Evolutionary conservation across 805 yeast genomes (phyloP).

Genomic region (Geotrichum ghanense): DNA sequence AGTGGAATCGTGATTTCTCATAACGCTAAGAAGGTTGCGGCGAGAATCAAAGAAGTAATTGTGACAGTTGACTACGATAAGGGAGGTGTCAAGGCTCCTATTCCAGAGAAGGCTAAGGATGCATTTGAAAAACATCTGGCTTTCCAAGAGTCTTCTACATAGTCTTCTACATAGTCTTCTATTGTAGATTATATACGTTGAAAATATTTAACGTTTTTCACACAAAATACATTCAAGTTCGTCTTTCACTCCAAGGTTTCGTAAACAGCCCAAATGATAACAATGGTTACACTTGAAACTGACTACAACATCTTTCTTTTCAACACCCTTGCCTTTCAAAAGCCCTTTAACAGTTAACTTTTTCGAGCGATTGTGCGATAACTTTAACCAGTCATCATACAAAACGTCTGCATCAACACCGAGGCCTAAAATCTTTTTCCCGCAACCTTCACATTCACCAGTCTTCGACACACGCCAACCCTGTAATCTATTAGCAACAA

Average conservation of each 20-base stretch:
- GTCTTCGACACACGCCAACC: slow-evolving; percentile 55
- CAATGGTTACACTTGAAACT: slow-evolving; percentile 54
- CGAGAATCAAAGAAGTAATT: slow-evolving; percentile 21
- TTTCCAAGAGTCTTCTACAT: too few relatives aligned
- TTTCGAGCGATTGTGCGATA: slow-evolving; percentile 7
- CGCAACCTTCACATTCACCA: slow-evolving; percentile 66
- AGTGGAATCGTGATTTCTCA: slow-evolving; percentile 23
- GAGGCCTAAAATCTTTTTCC: slow-evolving; percentile 60
- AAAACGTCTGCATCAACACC: slow-evolving; percentile 39
- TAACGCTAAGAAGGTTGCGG: slow-evolving; percentile 22
- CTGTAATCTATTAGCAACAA: slow-evolving; percentile 31
- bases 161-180: background rate
- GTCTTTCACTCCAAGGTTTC: slow-evolving; percentile 31
- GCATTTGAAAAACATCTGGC: slow-evolving; percentile 9
- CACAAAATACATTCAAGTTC: slow-evolving; percentile 34
- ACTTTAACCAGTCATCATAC: slow-evolving; percentile 26
- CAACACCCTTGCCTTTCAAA: slow-evolving; percentile 1
- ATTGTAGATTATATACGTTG: too few relatives aligned
- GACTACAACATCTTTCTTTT: slow-evolving; percentile 31
- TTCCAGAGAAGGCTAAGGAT: slow-evolving; percentile 17
- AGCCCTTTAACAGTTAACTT: slow-evolving; percentile 2
- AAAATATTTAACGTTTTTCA: too few relatives aligned
- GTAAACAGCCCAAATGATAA: slow-evolving; percentile 48
- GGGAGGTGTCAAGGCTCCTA: slow-evolving; percentile 20
- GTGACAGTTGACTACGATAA: slow-evolving; percentile 23